A percentile compares a stretch with the other conserved stretches of the same genome.
Evolutionary conservation across 371 early-diverging fungal genomes (phyloP).

Genomic region (Mortierella sp.): DNA sequence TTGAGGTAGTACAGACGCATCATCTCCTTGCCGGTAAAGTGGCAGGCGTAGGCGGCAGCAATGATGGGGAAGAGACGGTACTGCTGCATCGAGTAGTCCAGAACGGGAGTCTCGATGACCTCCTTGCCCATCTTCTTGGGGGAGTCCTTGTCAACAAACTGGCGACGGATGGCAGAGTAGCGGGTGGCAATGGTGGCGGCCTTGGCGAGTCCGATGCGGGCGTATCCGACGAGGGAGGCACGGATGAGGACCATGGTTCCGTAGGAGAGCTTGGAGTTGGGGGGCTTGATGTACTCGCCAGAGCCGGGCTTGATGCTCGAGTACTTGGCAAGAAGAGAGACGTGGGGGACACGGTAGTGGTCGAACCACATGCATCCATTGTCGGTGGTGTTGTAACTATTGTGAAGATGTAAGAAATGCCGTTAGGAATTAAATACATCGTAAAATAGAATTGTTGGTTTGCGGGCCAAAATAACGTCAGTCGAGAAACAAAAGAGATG

Average conservation of each 20-base stretch:
- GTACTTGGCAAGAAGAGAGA: conserved; percentile 80
- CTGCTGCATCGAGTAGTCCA: conserved; percentile 87
- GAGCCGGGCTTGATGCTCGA: conserved; percentile 73
- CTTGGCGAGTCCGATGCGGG: conserved; percentile 72
- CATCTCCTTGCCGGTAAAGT: conserved; percentile 83
- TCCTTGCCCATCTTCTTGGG: conserved; percentile 60
- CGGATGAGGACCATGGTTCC: conserved; percentile 89
- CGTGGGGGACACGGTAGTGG: conserved; percentile 77
- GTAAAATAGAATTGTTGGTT: neutral
- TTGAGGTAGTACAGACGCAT: conserved; percentile 75
- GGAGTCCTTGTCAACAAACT: conserved; percentile 79
- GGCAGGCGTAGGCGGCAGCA: conserved; percentile 85
- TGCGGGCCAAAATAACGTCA: conserved; percentile 30
- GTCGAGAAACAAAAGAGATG: neutral
- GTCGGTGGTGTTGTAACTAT: conserved; percentile 82
- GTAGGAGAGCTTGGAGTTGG: conserved; percentile 83
- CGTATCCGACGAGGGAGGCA: conserved; percentile 67
- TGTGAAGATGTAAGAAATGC: neutral
- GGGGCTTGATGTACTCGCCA: conserved; percentile 82
- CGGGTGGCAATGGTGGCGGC: conserved; percentile 86
- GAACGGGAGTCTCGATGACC: conserved; percentile 78
- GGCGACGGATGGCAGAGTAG: conserved; percentile 84
- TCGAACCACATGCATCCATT: conserved; percentile 89
- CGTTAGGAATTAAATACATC: conserved; percentile 3
- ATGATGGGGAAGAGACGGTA: conserved; percentile 84